A percentile compares a stretch with the other conserved stretches of the same genome.
Evolutionary conservation across 148 eudicot species (phyloP).

Genomic region (Cornus suecica): DNA sequence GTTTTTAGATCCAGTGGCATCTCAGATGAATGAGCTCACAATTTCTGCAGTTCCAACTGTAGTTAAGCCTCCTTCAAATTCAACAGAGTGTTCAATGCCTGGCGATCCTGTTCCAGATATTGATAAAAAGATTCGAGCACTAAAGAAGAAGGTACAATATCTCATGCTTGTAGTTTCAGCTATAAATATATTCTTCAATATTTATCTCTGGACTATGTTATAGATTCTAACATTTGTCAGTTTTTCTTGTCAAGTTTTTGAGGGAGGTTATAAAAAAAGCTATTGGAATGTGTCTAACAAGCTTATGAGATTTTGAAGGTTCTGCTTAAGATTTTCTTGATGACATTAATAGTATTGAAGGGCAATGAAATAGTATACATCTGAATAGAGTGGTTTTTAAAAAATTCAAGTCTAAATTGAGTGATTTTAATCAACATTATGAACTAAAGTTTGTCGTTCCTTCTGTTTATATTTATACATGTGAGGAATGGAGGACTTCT

Average conservation of each 20-base stretch:
- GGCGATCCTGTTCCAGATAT: conserved; percentile 48
- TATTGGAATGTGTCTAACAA: too few relatives aligned
- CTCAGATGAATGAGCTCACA: conserved; percentile 58
- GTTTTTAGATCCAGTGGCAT: conserved; percentile 42
- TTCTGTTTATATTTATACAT: too few relatives aligned
- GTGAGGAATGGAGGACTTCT: too few relatives aligned
- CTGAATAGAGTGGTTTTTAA: too few relatives aligned
- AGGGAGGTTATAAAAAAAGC: too few relatives aligned
- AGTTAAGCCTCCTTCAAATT: conserved; percentile 34
- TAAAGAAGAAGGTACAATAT: conserved; percentile 82
- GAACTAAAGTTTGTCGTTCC: too few relatives aligned
- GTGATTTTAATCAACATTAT: too few relatives aligned
- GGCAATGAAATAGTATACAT: too few relatives aligned
- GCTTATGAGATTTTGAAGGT: background rate
- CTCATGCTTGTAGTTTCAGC: conserved; percentile 1
- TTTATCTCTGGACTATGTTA: background rate
- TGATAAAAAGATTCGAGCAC: conserved; percentile 82
- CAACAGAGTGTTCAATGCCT: conserved; percentile 33
- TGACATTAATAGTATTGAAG: too few relatives aligned
- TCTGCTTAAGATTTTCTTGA: too few relatives aligned
- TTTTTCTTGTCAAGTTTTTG: background rate
- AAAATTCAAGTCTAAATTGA: too few relatives aligned
- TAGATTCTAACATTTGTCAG: background rate
- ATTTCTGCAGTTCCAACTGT: conserved; percentile 37
- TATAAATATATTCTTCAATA: background rate